Evolutionary conservation across 2,329 filamentous ascomycete genomes (phyloP).

Genomic region (Leptographium galeiforme): DNA sequence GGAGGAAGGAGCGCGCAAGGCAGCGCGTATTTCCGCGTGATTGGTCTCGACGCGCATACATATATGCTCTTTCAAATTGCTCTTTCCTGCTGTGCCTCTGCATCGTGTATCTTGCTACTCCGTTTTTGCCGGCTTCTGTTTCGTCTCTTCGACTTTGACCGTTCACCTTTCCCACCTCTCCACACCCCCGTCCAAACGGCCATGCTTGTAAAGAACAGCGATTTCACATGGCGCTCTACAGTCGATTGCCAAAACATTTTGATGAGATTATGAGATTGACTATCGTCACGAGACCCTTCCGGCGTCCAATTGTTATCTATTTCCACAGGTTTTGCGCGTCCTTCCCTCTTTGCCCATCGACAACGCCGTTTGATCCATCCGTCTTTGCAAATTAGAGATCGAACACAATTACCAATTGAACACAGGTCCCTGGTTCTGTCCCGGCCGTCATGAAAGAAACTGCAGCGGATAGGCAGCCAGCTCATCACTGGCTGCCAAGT

Average conservation of each 20-base stretch:
- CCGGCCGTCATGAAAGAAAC: background rate
- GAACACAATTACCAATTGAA: background rate
- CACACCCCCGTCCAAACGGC: too few species aligned
- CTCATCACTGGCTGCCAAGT: background rate
- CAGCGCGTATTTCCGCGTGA: too few species aligned
- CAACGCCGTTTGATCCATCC: conserved; percentile 1
- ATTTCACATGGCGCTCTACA: too few species aligned
- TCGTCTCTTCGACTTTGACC: too few species aligned
- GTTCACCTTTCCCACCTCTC: too few species aligned
- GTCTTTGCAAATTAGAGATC: background rate
- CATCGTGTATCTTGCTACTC: too few species aligned
- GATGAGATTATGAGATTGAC: background rate
- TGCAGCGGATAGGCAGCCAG: background rate
- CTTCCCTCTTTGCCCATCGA: background rate
- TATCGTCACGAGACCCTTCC: background rate
- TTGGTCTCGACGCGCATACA: too few species aligned
- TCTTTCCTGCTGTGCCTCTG: too few species aligned
- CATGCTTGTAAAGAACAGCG: too few species aligned
- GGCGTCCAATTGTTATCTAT: background rate
- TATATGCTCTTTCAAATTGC: too few species aligned
- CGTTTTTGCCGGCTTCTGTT: too few species aligned
- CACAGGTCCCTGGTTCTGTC: background rate
- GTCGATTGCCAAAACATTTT: background rate
- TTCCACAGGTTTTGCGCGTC: background rate
- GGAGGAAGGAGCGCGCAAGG: too few species aligned